These are phyloP conservation scores for Zygosaccharomyces gambellarensis DNA, from an alignment of 805 yeast species.

Conservation along the genomic window DNA sequence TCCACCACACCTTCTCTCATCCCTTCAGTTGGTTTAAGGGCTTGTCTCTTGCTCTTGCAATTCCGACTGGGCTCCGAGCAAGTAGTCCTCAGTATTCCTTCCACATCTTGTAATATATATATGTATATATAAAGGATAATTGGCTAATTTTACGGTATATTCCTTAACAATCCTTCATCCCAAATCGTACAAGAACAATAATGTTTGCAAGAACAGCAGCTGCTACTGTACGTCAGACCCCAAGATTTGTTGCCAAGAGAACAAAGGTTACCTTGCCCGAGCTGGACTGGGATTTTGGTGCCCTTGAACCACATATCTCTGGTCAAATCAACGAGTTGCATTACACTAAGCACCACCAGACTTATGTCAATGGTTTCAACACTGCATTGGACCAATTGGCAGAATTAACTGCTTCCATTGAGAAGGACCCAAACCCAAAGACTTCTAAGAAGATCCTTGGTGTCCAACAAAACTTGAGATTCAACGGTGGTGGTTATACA, in stretches of 20 bases:
- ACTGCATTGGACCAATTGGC: slow-evolving; percentile 67
- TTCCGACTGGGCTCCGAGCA: slow-evolving; percentile 6
- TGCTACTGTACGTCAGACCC: slow-evolving; percentile 10
- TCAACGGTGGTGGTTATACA: slow-evolving; percentile 88
- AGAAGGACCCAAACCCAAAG: slow-evolving; percentile 45
- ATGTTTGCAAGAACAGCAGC: slow-evolving; percentile 14
- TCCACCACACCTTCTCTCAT: neutral
- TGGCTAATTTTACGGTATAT: too few relatives aligned
- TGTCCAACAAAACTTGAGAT: slow-evolving; percentile 71
- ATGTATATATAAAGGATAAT: slow-evolving; percentile 6
- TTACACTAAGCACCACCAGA: slow-evolving; percentile 88
- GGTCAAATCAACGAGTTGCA: slow-evolving; percentile 84
- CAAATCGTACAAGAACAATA: neutral
- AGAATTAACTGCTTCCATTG: slow-evolving; percentile 57
- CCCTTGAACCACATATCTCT: slow-evolving; percentile 79
- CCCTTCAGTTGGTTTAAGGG: slow-evolving; percentile 4
- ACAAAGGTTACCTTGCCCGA: slow-evolving; percentile 74
- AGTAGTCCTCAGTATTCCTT: neutral
- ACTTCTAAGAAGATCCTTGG: slow-evolving; percentile 37
- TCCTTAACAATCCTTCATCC: too few relatives aligned
- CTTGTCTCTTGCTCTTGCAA: slow-evolving; percentile 1
- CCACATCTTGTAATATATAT: slow-evolving; percentile 2
- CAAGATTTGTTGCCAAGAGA: slow-evolving; percentile 35
- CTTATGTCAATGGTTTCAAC: slow-evolving; percentile 83
- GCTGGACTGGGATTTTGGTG: slow-evolving; percentile 77